These are phyloP conservation scores for Bolboschoenoplectus hybrid DNA, from an alignment of 202 grass and related monocot species.

Conservation along the genomic window DNA sequence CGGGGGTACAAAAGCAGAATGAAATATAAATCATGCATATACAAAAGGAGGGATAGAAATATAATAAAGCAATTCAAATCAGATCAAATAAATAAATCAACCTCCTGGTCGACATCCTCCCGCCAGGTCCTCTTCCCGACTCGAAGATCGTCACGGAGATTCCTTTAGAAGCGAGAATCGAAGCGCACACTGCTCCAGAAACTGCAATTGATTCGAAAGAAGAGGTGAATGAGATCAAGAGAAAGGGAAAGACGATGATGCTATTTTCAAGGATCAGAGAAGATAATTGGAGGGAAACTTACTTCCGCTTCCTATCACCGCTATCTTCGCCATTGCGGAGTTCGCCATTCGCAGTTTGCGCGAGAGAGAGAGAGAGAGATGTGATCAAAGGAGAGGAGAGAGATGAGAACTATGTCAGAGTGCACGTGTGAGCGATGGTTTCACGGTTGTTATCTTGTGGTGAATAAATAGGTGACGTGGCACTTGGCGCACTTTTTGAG, in stretches of 20 bases:
- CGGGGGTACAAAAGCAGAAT: neutral
- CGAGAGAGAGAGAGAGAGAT: neutral
- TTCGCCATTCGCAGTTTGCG: neutral
- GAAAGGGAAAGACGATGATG: neutral
- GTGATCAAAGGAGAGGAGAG: neutral
- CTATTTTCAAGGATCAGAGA: slow-evolving; percentile 32
- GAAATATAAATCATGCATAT: neutral
- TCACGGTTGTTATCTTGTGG: neutral
- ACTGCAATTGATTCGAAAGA: slow-evolving; percentile 48
- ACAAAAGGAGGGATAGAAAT: neutral
- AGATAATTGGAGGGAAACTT: slow-evolving; percentile 32
- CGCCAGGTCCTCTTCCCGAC: slow-evolving; percentile 72
- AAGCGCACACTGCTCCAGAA: slow-evolving; percentile 80
- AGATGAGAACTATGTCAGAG: slow-evolving; percentile 7
- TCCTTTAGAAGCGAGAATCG: slow-evolving; percentile 69
- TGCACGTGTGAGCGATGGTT: neutral
- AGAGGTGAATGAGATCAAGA: neutral
- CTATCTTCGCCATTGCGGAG: slow-evolving; percentile 52
- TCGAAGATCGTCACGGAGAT: slow-evolving; percentile 82
- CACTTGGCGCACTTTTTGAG: slow-evolving; percentile 32
- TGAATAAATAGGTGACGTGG: slow-evolving; percentile 43
- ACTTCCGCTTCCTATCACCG: slow-evolving; percentile 83
- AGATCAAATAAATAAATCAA: slow-evolving; percentile 39
- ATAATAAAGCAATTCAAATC: neutral
- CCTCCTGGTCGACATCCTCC: slow-evolving; percentile 88